Evolutionary conservation across 495 filamentous ascomycete genomes (phyloP).

Genomic region (Lepraria neglecta): DNA sequence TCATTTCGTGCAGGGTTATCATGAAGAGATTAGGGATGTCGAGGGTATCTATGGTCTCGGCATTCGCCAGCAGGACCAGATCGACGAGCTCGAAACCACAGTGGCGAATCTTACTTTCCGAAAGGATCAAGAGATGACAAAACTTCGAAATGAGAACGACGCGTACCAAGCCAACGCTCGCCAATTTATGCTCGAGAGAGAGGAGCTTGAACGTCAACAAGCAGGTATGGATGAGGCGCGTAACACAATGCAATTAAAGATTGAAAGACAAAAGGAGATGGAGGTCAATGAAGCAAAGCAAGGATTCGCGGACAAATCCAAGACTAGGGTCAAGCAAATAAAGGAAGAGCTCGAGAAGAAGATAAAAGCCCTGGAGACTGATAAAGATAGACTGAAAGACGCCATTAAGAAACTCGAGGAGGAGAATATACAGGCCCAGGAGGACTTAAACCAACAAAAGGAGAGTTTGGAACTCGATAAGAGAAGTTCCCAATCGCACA

Average conservation of each 20-base stretch:
- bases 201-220: conserved; percentile 6
- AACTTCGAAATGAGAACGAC: conserved; percentile 10
- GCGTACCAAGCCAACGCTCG: neutral
- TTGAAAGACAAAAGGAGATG: conserved; percentile 10
- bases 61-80: conserved; percentile 6
- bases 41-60: conserved; percentile 8
- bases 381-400: conserved; percentile 5
- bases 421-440: neutral
- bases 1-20: conserved; percentile 1
- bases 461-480: conserved; percentile 13
- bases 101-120: neutral
- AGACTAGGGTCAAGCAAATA: conserved; percentile 3
- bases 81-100: conserved; percentile 10
- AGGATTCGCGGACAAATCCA: conserved; percentile 1
- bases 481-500: conserved; percentile 7
- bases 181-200: neutral
- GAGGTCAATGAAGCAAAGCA: conserved; percentile 5
- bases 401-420: conserved; percentile 1
- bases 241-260: neutral
- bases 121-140: conserved; percentile 9
- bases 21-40: conserved; percentile 8
- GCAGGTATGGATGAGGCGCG: neutral
- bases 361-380: neutral
- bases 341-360: conserved; percentile 11
- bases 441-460: conserved; percentile 8